Evolutionary conservation across 257 asterid genomes (phyloP), one percentile per base, ranked within the genome.

Genomic region (Ballota nigra): DNA sequence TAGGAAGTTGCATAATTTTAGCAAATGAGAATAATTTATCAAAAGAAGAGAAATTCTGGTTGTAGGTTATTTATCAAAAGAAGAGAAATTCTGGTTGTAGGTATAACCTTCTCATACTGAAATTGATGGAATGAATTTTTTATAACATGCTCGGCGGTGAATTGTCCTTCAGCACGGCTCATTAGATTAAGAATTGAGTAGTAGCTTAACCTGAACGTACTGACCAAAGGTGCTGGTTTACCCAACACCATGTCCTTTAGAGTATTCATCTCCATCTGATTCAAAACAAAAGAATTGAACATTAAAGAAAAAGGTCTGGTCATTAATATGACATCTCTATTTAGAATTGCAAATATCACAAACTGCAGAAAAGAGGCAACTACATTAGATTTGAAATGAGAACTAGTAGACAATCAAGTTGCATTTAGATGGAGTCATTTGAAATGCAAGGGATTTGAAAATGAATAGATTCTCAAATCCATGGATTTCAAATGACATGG

Each of bases 151-250:
- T 95, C 98, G 55, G 99, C 97, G 49, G 97, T 89, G 81, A 95
- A 89, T 81, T 92, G 99, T 53, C 98, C 98, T 84, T 95, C 97
- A 62, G 98, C 95, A 56, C 96, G 97, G 79, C 97, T 94, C 98
- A 95, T 88, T 76, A 95, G 85, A 78, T 95, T 95, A 80, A 95
- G 71, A 79, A 95, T 89, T 28, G 99, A 81, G 82, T 91, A 95
- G 88, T 95, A 95, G 84, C 99, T 95, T 66, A 95, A 82, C 86
- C 98, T 85, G 85, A 95, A 95, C 11, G 99, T 95, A 81, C 99
- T 95, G 86, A 95, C 87, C 80, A 95, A 73, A 40, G 98, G 99
- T 43, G 99, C 99, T 11, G 99, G 99, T 79, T 81, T 89, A n/a
- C 99, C 99, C 86, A 95, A 78, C 71, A 95, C 89, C 97, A 95